Conservation (phyloP, 176 grass and related monocot genomes). For the Cymbopogon citratus region DNA sequence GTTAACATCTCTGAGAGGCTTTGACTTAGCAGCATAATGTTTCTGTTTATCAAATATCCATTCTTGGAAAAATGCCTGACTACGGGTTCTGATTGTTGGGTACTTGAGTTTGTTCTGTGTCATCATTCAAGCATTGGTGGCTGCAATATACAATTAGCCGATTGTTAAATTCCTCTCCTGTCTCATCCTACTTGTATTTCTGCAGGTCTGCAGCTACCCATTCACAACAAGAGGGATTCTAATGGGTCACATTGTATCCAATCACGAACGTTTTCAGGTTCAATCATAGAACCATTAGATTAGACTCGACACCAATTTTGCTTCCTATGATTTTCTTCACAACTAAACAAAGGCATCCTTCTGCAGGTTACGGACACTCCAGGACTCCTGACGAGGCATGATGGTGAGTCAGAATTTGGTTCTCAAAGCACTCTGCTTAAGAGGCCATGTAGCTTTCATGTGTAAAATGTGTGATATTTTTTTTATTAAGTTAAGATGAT, state of each 20-base stretch:
- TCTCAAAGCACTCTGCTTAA: background rate
- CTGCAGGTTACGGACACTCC: constrained; percentile 90
- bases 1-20: background rate
- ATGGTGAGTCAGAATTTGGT: constrained; percentile 37
- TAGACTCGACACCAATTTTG: background rate
- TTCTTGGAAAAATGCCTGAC: background rate
- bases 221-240: constrained; percentile 96
- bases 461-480: background rate
- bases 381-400: constrained; percentile 83
- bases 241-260: constrained; percentile 91
- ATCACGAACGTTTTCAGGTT: constrained; percentile 92
- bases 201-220: constrained; percentile 92
- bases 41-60: background rate
- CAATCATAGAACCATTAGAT: background rate
- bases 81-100: background rate
- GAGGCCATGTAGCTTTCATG: background rate
- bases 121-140: background rate
- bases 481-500: background rate
- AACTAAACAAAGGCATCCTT: constrained; percentile 15
- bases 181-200: constrained; percentile 2
- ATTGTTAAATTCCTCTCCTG: background rate
- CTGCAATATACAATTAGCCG: background rate
- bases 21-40: background rate
- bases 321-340: background rate
- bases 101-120: background rate